Conservation (phyloP, 805 yeast genomes). For the Candida gorgasii region DNA sequence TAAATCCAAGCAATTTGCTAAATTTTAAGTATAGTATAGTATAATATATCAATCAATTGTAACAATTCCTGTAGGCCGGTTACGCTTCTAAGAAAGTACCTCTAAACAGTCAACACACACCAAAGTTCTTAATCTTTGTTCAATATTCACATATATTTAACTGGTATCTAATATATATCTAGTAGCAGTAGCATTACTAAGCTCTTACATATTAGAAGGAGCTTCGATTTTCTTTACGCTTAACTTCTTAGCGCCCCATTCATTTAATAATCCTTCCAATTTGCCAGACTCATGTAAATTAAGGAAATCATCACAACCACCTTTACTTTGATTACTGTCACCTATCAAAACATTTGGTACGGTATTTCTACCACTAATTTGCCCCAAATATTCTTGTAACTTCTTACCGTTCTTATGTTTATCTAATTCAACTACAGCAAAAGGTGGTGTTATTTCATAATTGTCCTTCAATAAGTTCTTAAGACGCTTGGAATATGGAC, state of each 20-base stretch:
- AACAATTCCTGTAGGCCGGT: too few relatives aligned
- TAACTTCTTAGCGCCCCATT: constrained; percentile 64
- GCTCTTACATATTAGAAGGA: constrained; percentile 54
- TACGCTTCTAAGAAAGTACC: too few relatives aligned
- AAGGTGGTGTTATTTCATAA: constrained; percentile 72
- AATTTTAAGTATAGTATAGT: constrained; percentile 59
- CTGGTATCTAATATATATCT: too few relatives aligned
- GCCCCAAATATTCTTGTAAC: constrained; percentile 70
- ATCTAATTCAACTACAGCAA: constrained; percentile 79
- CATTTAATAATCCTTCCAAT: constrained; percentile 50
- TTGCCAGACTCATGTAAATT: constrained; percentile 58
- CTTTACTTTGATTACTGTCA: constrained; percentile 60
- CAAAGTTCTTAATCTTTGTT: too few relatives aligned
- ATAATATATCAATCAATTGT: constrained; percentile 8
- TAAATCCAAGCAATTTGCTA: constrained; percentile 92
- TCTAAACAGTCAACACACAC: too few relatives aligned
- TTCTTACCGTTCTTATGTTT: constrained; percentile 72
- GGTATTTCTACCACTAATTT: constrained; percentile 73
- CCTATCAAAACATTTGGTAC: constrained; percentile 88
- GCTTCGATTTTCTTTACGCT: constrained; percentile 51
- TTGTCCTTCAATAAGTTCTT: constrained; percentile 64
- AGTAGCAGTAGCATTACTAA: too few relatives aligned
- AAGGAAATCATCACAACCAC: constrained; percentile 85
- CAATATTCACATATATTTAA: too few relatives aligned
- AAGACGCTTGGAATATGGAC: constrained; percentile 77